phyloP scores from a whole-genome alignment of 371 early-diverging fungal species.

The Parasitella parasitica region DNA sequence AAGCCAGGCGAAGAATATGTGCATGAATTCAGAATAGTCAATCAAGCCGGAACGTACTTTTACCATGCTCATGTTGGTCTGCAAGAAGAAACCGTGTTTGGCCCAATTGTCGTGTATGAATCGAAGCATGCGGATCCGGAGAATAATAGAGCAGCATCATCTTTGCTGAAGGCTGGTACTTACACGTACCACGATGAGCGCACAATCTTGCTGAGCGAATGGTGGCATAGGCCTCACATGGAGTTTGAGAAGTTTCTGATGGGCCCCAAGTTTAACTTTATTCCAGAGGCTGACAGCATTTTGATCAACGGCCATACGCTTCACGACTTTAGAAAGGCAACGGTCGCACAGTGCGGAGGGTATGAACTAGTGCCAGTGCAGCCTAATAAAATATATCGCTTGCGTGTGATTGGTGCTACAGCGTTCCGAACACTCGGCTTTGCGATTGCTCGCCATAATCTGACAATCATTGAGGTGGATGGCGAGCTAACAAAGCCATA shows the following conservation, averaged over 20 bases:
- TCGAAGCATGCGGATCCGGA: constrained; percentile 13
- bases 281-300: constrained; percentile 45
- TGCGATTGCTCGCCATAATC: constrained; percentile 37
- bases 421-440: constrained; percentile 43
- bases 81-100: constrained; percentile 49
- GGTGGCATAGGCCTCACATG: constrained; percentile 43
- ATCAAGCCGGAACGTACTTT: constrained; percentile 58
- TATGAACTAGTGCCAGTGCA: constrained; percentile 29
- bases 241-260: constrained; percentile 29
- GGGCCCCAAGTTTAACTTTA: constrained; percentile 30
- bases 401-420: constrained; percentile 45
- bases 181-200: constrained; percentile 47
- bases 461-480: constrained; percentile 52
- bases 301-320: constrained; percentile 43
- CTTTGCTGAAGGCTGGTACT: constrained; percentile 10
- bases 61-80: constrained; percentile 54
- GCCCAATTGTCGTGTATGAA: constrained; percentile 49
- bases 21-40: constrained; percentile 46
- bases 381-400: constrained; percentile 32
- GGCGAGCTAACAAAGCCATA: constrained; percentile 40
- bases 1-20: constrained; percentile 49
- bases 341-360: constrained; percentile 27
- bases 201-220: constrained; percentile 42
- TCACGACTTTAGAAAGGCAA: constrained; percentile 12
- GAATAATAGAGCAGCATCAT: background rate